Percentiles rank a stretch among this genome's conserved stretches.
Conservation (phyloP, 129 eudicot species). For the sunflower (Helianthus annuus) region HanXRQr2.0-SUNRISE NC_035437.2:47470538-47471037, state of each 20-base stretch:
- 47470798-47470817: not conserved
- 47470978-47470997: too few species aligned
- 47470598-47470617: slow-evolving; percentile 48
- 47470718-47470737: slow-evolving; percentile 14
- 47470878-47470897: too few species aligned
- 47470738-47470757: not conserved
- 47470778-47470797: not conserved
- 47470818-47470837: not conserved
- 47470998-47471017: too few species aligned
- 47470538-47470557: slow-evolving; percentile 42
- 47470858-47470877: too few species aligned
- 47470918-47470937: too few species aligned
- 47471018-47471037: too few species aligned
- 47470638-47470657: slow-evolving; percentile 62
- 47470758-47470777: not conserved
- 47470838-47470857: too few species aligned
- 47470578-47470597: slow-evolving; percentile 67
- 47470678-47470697: not conserved
- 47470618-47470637: slow-evolving; percentile 49
- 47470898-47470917: too few species aligned
- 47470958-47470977: too few species aligned
- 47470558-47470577: slow-evolving; percentile 75
- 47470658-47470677: slow-evolving; percentile 22
- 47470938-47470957: too few species aligned
- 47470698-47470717: slow-evolving; percentile 26